These are phyloP conservation scores for Ceratocystis cacaofunesta DNA, from an alignment of 2,329 filamentous ascomycete species.

Conservation along the genomic window DNA sequence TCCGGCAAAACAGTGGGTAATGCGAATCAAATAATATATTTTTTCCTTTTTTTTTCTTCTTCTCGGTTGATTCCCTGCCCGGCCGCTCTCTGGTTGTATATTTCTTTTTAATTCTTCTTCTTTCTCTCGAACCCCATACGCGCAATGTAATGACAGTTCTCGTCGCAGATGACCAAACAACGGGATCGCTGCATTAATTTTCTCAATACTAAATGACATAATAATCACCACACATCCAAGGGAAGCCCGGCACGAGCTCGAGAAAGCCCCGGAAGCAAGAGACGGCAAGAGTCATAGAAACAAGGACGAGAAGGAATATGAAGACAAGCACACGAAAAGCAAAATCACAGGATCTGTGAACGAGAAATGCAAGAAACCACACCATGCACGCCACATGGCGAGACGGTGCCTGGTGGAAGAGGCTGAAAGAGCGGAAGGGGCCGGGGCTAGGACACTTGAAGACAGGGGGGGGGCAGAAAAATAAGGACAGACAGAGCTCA, in stretches of 20 bases:
- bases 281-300: not conserved
- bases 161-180: not conserved
- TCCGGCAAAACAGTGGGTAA: not conserved
- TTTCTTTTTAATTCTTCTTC: not conserved
- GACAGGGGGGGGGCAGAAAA: not conserved
- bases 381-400: slow-evolving; percentile 5
- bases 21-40: not conserved
- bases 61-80: no score
- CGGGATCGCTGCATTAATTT: not conserved
- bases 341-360: slow-evolving; percentile 5
- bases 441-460: not conserved
- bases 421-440: slow-evolving; percentile 1
- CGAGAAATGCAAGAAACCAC: slow-evolving; percentile 5
- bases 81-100: not conserved
- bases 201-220: not conserved
- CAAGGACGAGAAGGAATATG: not conserved
- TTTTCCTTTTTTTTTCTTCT: not conserved
- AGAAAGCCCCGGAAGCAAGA: not conserved
- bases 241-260: not conserved
- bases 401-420: not conserved
- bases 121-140: not conserved
- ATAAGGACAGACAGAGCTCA: not conserved
- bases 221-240: not conserved
- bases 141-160: not conserved
- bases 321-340: not conserved